These are phyloP conservation scores for Ustilago tritici DNA, from an alignment of 1,284 basidiomycete genomes.

Conservation along the genomic window DNA sequence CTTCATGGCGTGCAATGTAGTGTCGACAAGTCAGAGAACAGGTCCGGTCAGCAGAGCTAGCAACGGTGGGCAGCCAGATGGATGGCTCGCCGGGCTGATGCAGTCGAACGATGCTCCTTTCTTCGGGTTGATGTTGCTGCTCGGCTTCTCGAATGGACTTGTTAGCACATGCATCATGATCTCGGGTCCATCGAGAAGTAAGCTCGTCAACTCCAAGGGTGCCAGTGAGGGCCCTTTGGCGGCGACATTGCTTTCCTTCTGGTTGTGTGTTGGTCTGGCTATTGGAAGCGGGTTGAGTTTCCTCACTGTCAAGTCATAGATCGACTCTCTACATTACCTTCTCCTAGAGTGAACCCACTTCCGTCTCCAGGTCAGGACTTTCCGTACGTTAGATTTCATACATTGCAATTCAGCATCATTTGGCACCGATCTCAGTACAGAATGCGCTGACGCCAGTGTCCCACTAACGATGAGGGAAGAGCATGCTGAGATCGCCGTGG, in stretches of 20 bases:
- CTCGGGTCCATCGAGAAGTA: slow-evolving; percentile 45
- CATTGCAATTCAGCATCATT: neutral
- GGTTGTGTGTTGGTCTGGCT: slow-evolving; percentile 63
- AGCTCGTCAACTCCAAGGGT: slow-evolving; percentile 42
- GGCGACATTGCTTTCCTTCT: slow-evolving; percentile 59
- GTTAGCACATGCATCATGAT: slow-evolving; percentile 61
- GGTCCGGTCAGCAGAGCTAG: slow-evolving; percentile 22
- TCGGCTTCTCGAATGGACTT: slow-evolving; percentile 61
- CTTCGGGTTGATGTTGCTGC: slow-evolving; percentile 52
- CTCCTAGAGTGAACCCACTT: neutral
- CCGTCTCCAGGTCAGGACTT: neutral
- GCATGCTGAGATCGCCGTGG: neutral
- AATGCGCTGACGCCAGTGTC: neutral
- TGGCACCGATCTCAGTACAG: neutral
- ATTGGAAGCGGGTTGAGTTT: slow-evolving; percentile 57
- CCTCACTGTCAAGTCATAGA: slow-evolving; percentile 41
- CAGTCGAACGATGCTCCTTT: slow-evolving; percentile 56
- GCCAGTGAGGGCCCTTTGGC: slow-evolving; percentile 46
- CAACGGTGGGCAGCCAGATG: neutral
- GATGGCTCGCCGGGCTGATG: slow-evolving; percentile 28
- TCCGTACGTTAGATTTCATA: neutral
- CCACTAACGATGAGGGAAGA: neutral
- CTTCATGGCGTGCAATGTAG: slow-evolving; percentile 58
- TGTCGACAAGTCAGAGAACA: slow-evolving; percentile 36
- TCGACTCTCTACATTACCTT: neutral